Conservation (phyloP, 371 early-diverging fungal species). For the Mortierella sp. region DNA sequence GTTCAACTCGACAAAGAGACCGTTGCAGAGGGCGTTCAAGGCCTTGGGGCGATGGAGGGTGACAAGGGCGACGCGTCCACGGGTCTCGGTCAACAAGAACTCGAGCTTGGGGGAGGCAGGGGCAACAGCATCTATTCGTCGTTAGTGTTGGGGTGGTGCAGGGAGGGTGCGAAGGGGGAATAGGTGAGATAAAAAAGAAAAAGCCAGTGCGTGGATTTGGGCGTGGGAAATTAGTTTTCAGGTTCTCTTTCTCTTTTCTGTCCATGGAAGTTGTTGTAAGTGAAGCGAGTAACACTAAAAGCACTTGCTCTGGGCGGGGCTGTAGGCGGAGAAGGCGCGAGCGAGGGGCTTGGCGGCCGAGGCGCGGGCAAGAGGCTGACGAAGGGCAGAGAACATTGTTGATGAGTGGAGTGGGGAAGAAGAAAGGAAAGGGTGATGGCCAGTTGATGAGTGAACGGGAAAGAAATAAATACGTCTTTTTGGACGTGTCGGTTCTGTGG, state of each 20-base stretch:
- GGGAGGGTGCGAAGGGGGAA: background rate
- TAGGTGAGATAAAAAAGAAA: background rate
- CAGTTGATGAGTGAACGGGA: background rate
- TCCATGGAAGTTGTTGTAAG: no score
- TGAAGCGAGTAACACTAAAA: background rate
- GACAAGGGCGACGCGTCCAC: slow-evolving; percentile 90
- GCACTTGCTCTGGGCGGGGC: slow-evolving; percentile 50
- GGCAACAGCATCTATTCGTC: slow-evolving; percentile 52
- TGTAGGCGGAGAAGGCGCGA: slow-evolving; percentile 49
- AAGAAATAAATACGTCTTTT: background rate
- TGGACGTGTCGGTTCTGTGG: background rate
- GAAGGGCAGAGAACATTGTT: slow-evolving; percentile 55
- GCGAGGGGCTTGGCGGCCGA: slow-evolving; percentile 41
- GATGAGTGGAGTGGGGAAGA: slow-evolving; percentile 16
- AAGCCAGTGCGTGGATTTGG: background rate
- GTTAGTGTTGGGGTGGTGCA: background rate
- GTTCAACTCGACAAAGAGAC: slow-evolving; percentile 93
- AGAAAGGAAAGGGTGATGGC: background rate
- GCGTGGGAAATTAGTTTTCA: slow-evolving; percentile 45
- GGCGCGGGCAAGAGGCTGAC: slow-evolving; percentile 58
- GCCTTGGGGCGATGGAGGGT: slow-evolving; percentile 96
- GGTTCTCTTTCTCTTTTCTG: background rate
- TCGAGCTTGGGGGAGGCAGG: slow-evolving; percentile 62
- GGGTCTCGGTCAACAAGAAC: slow-evolving; percentile 82
- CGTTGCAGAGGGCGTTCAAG: slow-evolving; percentile 96